A percentile compares a stretch with the other conserved stretches of the same genome.
Conservation (phyloP, 2,329 filamentous ascomycete species). For the Allantophomopsis cytisporea region DNA sequence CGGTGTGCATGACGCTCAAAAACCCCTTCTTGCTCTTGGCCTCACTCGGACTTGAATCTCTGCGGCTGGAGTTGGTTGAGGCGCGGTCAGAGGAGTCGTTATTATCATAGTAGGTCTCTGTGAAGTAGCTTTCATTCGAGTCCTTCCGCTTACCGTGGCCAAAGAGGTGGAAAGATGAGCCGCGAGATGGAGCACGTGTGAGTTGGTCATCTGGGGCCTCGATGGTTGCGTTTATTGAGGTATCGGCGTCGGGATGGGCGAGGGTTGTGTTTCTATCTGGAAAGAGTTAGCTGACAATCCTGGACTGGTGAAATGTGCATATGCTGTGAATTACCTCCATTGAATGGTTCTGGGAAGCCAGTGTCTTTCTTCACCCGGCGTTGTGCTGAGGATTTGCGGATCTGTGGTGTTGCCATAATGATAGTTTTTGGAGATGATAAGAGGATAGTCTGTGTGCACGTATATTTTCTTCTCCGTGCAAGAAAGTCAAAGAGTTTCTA, state of each 20-base stretch:
- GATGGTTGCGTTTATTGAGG: slow-evolving; percentile 41
- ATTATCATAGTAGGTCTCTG: no score
- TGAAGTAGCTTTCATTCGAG: neutral
- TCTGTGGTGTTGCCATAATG: no score
- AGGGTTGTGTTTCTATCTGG: slow-evolving; percentile 42
- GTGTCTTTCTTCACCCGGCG: neutral
- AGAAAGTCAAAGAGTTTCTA: no score
- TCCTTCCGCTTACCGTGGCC: neutral
- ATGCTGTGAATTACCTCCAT: neutral
- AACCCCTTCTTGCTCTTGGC: no score
- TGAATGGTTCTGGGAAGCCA: slow-evolving; percentile 1
- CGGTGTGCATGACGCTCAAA: no score
- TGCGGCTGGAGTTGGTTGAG: no score
- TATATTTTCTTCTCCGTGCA: no score
- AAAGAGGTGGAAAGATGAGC: slow-evolving; percentile 1
- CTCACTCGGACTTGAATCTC: no score
- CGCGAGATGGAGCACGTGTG: slow-evolving; percentile 10
- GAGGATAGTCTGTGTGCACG: no score
- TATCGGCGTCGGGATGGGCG: slow-evolving; percentile 47
- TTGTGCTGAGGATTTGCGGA: no score
- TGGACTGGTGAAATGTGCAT: neutral
- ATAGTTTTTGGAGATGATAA: no score
- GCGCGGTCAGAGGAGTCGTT: no score
- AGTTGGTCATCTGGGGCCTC: slow-evolving; percentile 37
- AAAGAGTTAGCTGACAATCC: neutral